These are phyloP conservation scores for Blastomyces silverae DNA, from an alignment of 2,329 filamentous ascomycete genomes.

Conservation along the genomic window DNA sequence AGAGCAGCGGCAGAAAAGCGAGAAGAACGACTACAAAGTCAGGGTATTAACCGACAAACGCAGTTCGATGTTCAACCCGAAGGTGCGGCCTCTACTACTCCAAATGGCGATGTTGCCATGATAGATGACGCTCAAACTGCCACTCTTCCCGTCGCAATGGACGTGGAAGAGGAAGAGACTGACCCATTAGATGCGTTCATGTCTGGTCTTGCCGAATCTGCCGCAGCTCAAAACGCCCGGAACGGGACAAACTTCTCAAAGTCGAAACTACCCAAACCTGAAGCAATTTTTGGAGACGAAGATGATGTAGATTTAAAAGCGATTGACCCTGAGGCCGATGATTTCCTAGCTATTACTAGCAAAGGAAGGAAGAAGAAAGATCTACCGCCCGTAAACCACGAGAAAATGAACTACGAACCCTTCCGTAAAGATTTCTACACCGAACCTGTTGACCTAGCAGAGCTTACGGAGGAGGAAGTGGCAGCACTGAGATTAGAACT, in stretches of 20 bases:
- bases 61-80: constrained; percentile 31
- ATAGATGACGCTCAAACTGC: constrained; percentile 35
- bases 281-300: constrained; percentile 80
- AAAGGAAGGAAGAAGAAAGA: constrained; percentile 88
- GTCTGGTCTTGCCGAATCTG: constrained; percentile 57
- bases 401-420: constrained; percentile 73
- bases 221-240: constrained; percentile 37
- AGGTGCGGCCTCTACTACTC: constrained; percentile 31
- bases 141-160: constrained; percentile 32
- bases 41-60: constrained; percentile 30
- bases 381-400: constrained; percentile 78
- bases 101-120: constrained; percentile 41
- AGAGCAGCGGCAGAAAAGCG: constrained; percentile 79
- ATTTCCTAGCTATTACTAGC: constrained; percentile 55
- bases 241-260: constrained; percentile 33
- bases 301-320: constrained; percentile 63
- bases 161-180: constrained; percentile 56
- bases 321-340: constrained; percentile 56
- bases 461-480: constrained; percentile 79
- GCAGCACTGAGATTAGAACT: constrained; percentile 75
- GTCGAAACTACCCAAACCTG: constrained; percentile 59
- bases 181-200: constrained; percentile 98
- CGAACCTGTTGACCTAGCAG: constrained; percentile 74
- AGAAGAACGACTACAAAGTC: constrained; percentile 55
- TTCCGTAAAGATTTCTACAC: constrained; percentile 95